Conservation (phyloP, 495 filamentous ascomycete genomes). For the Copromyces sp. region DNA sequence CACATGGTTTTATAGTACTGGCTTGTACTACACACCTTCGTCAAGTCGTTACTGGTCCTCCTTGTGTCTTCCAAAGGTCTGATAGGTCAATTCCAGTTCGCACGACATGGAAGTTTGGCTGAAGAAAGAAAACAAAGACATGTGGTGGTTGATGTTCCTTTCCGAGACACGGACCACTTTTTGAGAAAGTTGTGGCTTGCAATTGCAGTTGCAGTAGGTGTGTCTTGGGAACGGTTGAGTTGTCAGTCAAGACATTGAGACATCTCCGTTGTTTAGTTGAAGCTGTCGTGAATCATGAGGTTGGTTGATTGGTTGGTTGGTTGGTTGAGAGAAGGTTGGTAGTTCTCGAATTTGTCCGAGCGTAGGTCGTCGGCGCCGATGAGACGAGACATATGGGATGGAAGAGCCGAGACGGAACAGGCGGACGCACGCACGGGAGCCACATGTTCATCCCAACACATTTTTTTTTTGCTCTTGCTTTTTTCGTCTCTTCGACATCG, state of each 20-base stretch:
- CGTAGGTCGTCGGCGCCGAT: background rate
- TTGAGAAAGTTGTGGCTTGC: background rate
- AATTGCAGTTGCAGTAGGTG: background rate
- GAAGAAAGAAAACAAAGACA: background rate
- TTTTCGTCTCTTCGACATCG: background rate
- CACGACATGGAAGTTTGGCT: background rate
- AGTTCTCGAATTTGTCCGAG: background rate
- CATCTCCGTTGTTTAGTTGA: background rate
- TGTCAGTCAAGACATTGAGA: background rate
- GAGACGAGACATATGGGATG: background rate
- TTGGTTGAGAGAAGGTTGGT: background rate
- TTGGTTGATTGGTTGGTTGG: background rate
- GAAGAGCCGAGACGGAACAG: background rate
- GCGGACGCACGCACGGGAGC: background rate
- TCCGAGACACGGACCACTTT: background rate
- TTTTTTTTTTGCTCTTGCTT: background rate
- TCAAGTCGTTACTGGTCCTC: background rate
- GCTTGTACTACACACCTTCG: background rate
- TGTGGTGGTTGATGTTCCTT: background rate
- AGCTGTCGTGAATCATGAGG: background rate
- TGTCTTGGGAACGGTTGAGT: background rate
- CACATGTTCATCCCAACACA: background rate
- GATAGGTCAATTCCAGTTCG: background rate
- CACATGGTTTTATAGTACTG: background rate
- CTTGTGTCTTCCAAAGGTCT: background rate